Evolutionary conservation across 345 rosid species (phyloP).

Genomic region (Toxicodendron radicans): DNA sequence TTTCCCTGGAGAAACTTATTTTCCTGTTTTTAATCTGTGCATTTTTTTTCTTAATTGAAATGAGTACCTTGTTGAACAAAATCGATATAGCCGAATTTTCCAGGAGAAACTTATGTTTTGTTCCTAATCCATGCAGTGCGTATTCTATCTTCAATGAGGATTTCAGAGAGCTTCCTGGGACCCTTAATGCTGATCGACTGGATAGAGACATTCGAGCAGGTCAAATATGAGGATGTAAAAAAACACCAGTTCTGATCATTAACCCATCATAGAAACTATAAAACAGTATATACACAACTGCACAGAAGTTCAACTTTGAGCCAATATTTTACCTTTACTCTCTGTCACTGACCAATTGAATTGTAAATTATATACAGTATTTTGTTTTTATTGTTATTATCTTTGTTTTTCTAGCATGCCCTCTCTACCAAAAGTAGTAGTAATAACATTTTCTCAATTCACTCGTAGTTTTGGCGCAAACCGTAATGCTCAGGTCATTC

Average conservation of each 20-base stretch:
- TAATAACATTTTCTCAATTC: neutral
- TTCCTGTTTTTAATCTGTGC: too few species aligned
- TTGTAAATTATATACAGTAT: neutral
- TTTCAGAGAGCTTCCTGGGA: constrained; percentile 93
- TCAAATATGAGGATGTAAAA: constrained; percentile 46
- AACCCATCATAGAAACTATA: neutral
- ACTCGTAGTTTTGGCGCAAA: too few species aligned
- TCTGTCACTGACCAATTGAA: neutral
- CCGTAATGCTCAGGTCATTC: too few species aligned
- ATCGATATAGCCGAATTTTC: neutral
- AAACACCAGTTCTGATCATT: neutral
- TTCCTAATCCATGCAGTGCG: constrained; percentile 47
- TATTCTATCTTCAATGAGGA: constrained; percentile 89
- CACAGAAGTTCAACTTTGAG: neutral
- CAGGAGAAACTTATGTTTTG: neutral
- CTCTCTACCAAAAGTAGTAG: neutral
- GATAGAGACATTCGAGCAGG: constrained; percentile 80
- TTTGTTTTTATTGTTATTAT: neutral
- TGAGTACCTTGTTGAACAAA: neutral
- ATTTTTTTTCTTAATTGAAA: neutral
- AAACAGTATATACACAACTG: neutral
- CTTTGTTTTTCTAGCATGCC: too few species aligned
- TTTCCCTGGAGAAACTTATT: too few species aligned
- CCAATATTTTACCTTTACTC: neutral
- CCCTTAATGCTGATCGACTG: constrained; percentile 78